A percentile compares a stretch with the other conserved stretches of the same genome.
phyloP scores from a whole-genome alignment of 208 protist species.

The Strigomonas oncopelti region DNA sequence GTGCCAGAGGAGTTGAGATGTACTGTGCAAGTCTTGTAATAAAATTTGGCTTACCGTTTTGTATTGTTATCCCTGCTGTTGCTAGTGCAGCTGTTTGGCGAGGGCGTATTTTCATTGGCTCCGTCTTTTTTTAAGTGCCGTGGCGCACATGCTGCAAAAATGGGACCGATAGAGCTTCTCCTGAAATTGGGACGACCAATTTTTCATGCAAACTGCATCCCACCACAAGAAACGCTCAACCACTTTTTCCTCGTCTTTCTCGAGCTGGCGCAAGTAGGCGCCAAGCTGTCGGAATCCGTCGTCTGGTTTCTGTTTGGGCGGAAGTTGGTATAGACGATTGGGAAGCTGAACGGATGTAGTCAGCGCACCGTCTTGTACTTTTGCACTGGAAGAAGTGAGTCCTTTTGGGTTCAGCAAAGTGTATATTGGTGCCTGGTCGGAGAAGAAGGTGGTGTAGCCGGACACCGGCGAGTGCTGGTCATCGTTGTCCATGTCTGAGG shows the following conservation, averaged over 20 bases:
- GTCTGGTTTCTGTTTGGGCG: not conserved
- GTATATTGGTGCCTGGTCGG: not conserved
- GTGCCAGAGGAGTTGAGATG: too few relatives aligned
- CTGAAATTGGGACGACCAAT: not conserved
- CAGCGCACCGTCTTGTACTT: not conserved
- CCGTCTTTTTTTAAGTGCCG: not conserved
- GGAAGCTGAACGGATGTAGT: not conserved
- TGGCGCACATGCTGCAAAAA: slow-evolving; percentile 1
- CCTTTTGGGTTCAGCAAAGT: not conserved
- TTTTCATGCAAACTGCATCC: not conserved
- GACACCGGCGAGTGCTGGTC: too few relatives aligned
- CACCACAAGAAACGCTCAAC: not conserved
- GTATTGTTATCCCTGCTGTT: too few relatives aligned
- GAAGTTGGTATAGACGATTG: not conserved
- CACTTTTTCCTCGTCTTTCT: not conserved
- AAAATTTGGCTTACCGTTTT: too few relatives aligned
- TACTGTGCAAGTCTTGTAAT: too few relatives aligned
- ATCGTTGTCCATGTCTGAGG: too few relatives aligned
- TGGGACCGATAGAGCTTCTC: not conserved
- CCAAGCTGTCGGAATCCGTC: not conserved
- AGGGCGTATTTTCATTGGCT: too few relatives aligned
- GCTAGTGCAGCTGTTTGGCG: too few relatives aligned
- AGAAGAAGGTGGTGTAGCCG: not conserved
- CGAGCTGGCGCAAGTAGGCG: not conserved
- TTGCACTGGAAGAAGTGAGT: not conserved